Base-by-base conservation (phyloP, 768 basidiomycete species). In the Hortiboletus campestris region DNA sequence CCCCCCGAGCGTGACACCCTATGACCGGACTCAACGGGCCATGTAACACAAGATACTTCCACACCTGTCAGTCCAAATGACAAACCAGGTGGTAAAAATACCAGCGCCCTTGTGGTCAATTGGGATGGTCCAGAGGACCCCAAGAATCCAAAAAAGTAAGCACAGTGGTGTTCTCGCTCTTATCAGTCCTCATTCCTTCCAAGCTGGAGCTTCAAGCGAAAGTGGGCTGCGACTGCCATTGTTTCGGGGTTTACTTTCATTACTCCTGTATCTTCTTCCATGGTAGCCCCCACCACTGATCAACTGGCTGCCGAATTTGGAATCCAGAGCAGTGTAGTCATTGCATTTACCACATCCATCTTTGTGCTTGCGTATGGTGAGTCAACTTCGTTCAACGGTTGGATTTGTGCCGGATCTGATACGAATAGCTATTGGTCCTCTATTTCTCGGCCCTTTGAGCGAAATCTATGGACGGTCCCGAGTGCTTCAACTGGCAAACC, bases 181-280 rank as follows among this genome's bases (percentile, higher is more conserved):
- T 7, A 3, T 12, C 6, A 1, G 11, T 17, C 7, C 58, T 58
- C 2, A 1, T n/a, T 6, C 20, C 41, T 29, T 44, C 11, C 51
- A 84, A 67, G 87, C 64, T 88, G 87, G 86, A 64, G 75, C 4
- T 78, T 74, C 50, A 74, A 65, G 29, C 73, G 72, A 61, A 89
- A 86, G 75, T 88, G 86, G 88, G 79, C 75, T 0, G 82, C 82
- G 0, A 86, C 84, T 0, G 59, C 78, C n/a, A 76, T 87, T 29
- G 81, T 88, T 0, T 87, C 87, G 0, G 74, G 76, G 0, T 89
- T 86, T 65, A 85, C 87, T 0, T 85, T 88, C 64, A 85, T 88
- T 35, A 77, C 75, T 8, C 85, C 88, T 0, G 75, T 90, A 0
- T 83, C 88, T 0, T 91, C 89, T 5, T 81, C 87, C 5, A 89